phyloP scores from a whole-genome alignment of 2,329 filamentous ascomycete species.

The Cordyceps cateniannulata region DNA sequence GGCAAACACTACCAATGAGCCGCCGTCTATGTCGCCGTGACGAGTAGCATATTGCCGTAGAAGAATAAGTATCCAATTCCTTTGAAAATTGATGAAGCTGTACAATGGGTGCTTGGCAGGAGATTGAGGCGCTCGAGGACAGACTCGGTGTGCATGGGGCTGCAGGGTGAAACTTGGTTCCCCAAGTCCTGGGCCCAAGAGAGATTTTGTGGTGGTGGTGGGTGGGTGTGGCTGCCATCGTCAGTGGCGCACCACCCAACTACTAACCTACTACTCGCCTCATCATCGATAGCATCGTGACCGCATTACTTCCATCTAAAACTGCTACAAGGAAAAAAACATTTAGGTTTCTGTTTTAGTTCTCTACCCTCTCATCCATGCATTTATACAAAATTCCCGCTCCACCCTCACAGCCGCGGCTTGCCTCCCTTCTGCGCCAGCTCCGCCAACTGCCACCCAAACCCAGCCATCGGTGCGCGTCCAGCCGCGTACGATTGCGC shows the following conservation, averaged over 20 bases:
- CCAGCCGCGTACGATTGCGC: conserved; percentile 66
- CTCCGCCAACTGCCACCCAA: conserved; percentile 70
- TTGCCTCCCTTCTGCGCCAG: conserved; percentile 25
- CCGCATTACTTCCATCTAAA: neutral
- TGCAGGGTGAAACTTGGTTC: neutral
- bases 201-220: conserved; percentile 5
- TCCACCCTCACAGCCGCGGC: conserved; percentile 21
- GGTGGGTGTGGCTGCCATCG: neutral
- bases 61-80: neutral
- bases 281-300: neutral
- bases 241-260: neutral
- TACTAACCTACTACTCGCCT: neutral
- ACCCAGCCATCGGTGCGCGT: conserved; percentile 66
- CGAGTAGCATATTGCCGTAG: neutral
- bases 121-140: neutral
- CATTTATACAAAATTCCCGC: neutral
- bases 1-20: neutral
- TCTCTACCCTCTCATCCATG: neutral
- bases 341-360: too few relatives aligned
- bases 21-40: neutral
- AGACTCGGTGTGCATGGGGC: neutral
- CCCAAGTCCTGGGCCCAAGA: conserved; percentile 5
- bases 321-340: too few relatives aligned
- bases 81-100: neutral
- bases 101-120: neutral